A percentile compares a stretch with the other conserved stretches of the same genome.
These are phyloP conservation scores for Chloromonas sp. DNA, from an alignment of 163 green algal species.

Conservation along the genomic window DNA sequence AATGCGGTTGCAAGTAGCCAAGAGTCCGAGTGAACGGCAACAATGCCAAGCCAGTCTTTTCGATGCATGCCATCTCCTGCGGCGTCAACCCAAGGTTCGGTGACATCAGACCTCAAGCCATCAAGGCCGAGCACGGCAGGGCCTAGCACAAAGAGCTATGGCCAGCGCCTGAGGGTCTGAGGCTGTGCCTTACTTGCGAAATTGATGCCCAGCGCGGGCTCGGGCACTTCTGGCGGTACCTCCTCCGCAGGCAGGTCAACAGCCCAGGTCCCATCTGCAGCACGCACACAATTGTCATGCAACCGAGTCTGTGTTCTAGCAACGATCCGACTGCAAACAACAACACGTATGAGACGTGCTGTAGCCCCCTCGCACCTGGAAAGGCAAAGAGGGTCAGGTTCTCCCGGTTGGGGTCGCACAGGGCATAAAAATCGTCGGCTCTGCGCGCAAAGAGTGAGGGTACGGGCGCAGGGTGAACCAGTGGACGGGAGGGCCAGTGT, in stretches of 20 bases:
- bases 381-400: slow-evolving; percentile 85
- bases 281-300: too few relatives aligned
- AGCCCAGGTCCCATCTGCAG: slow-evolving; percentile 76
- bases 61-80: slow-evolving; percentile 27
- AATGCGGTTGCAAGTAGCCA: slow-evolving; percentile 93
- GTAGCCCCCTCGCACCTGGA: slow-evolving; percentile 1
- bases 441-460: slow-evolving; percentile 24
- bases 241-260: slow-evolving; percentile 86
- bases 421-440: slow-evolving; percentile 58
- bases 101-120: not conserved
- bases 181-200: slow-evolving; percentile 69
- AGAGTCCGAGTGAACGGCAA: slow-evolving; percentile 92
- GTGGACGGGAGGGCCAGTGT: too few relatives aligned
- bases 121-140: too few relatives aligned
- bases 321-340: too few relatives aligned
- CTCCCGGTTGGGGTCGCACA: slow-evolving; percentile 72
- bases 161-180: slow-evolving; percentile 18
- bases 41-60: slow-evolving; percentile 91
- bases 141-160: too few relatives aligned
- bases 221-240: slow-evolving; percentile 75
- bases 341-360: slow-evolving; percentile 30
- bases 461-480: not conserved
- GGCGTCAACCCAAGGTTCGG: too few relatives aligned
- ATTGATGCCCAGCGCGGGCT: slow-evolving; percentile 96
- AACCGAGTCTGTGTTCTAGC: too few relatives aligned